Conservation (phyloP, 352 stramenopile genomes). For the Thraustotheca clavata region DNA sequence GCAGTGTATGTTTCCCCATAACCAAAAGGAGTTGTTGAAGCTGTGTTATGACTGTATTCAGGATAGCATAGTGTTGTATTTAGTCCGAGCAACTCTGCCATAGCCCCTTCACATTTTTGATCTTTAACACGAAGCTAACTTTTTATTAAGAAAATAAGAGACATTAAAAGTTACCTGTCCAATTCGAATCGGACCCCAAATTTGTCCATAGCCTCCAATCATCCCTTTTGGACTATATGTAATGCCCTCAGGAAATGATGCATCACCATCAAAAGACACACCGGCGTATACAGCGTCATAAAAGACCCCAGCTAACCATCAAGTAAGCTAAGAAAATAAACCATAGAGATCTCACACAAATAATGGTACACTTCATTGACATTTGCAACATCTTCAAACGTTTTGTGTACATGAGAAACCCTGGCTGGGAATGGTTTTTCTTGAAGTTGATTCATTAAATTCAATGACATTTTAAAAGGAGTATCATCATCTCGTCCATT, state of each 20-base stretch:
- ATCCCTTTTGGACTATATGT: constrained; percentile 5
- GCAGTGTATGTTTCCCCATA: neutral
- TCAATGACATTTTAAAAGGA: constrained; percentile 6
- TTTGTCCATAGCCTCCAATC: constrained; percentile 6
- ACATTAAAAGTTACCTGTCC: constrained; percentile 4
- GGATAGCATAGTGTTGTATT: constrained; percentile 15
- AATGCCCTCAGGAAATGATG: neutral
- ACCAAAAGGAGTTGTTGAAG: neutral
- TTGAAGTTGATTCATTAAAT: constrained; percentile 17
- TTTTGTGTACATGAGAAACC: constrained; percentile 2
- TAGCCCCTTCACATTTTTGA: neutral
- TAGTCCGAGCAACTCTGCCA: neutral
- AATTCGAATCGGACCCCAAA: constrained; percentile 19
- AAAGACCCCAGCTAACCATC: neutral
- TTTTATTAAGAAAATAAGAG: neutral
- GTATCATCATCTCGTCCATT: constrained; percentile 13
- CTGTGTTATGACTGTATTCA: neutral
- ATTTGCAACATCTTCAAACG: neutral
- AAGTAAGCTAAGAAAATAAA: neutral
- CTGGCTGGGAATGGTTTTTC: constrained; percentile 9
- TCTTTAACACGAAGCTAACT: constrained; percentile 6
- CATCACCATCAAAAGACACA: constrained; percentile 12
- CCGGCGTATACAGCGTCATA: constrained; percentile 13
- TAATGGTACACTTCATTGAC: constrained; percentile 15
- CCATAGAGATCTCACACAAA: neutral